Conservation (phyloP, 495 filamentous ascomycete species). For the Talaromyces nanjingensis region DNA sequence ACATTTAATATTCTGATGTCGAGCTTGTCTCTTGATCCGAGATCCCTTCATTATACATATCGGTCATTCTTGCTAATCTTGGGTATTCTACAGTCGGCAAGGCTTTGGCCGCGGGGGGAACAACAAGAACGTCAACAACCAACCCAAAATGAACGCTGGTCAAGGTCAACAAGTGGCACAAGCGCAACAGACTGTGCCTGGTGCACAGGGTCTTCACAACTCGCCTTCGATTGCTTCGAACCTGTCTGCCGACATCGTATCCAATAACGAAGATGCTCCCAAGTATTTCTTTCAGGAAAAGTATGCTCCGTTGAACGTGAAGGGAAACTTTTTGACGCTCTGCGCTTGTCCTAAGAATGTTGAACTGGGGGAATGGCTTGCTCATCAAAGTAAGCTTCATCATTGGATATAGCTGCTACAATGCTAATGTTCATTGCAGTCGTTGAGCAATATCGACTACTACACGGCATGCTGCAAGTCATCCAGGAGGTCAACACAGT, state of each 20-base stretch:
- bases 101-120: conserved; percentile 45
- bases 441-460: conserved; percentile 82
- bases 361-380: conserved; percentile 88
- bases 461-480: conserved; percentile 76
- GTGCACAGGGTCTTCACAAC: conserved; percentile 47
- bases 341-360: conserved; percentile 83
- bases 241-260: conserved; percentile 41
- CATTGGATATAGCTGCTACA: neutral
- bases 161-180: conserved; percentile 45
- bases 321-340: conserved; percentile 92
- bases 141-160: conserved; percentile 38
- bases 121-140: conserved; percentile 45
- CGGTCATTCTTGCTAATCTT: conserved; percentile 34
- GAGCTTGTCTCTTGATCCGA: conserved; percentile 11
- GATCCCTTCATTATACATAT: conserved; percentile 28
- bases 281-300: conserved; percentile 73
- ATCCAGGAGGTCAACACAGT: conserved; percentile 72
- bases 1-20: conserved; percentile 1
- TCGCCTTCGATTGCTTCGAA: conserved; percentile 50
- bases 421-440: conserved; percentile 39
- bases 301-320: conserved; percentile 80
- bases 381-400: conserved; percentile 70
- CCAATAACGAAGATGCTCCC: conserved; percentile 45
- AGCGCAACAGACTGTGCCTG: conserved; percentile 26
- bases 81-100: conserved; percentile 33